Percentiles rank a stretch among this genome's conserved stretches.
These are phyloP conservation scores for Hirsutella minnesotensis DNA, from an alignment of 2,329 filamentous ascomycete genomes.

Conservation along the genomic window DNA sequence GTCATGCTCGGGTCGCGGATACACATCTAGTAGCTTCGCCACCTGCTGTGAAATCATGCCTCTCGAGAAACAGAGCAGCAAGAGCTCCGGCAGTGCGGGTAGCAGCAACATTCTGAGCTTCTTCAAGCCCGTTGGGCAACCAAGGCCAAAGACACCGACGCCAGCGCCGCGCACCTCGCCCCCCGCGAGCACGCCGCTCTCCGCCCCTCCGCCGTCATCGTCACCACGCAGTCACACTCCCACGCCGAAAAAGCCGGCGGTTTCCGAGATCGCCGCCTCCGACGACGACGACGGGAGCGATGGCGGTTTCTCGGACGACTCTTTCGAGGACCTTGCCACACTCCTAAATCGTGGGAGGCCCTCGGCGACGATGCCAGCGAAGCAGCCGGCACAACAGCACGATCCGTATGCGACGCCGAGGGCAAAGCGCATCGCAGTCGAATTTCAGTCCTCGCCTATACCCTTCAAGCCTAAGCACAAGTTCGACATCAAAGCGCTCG, in stretches of 20 bases:
- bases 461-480: constrained; percentile 44
- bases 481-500: constrained; percentile 50
- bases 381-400: constrained; percentile 2
- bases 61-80: constrained; percentile 13
- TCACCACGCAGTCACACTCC: constrained; percentile 10
- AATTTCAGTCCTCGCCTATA: constrained; percentile 33
- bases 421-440: constrained; percentile 32
- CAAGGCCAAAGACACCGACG: constrained; percentile 5
- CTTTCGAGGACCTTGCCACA: constrained; percentile 38
- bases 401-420: constrained; percentile 28
- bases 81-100: not conserved
- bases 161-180: constrained; percentile 1
- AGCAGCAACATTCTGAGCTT: constrained; percentile 24
- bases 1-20: no score
- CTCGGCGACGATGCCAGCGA: constrained; percentile 4
- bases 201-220: constrained; percentile 14
- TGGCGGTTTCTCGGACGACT: constrained; percentile 40
- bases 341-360: constrained; percentile 16
- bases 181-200: constrained; percentile 10
- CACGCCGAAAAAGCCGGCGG: constrained; percentile 12
- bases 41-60: constrained; percentile 5
- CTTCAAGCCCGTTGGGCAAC: constrained; percentile 20
- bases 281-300: constrained; percentile 61
- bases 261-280: constrained; percentile 49
- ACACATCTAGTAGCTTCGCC: no score